Evolutionary conservation across 306 rosid species (phyloP).

Genomic region (Pterocarpus santalinus): DNA sequence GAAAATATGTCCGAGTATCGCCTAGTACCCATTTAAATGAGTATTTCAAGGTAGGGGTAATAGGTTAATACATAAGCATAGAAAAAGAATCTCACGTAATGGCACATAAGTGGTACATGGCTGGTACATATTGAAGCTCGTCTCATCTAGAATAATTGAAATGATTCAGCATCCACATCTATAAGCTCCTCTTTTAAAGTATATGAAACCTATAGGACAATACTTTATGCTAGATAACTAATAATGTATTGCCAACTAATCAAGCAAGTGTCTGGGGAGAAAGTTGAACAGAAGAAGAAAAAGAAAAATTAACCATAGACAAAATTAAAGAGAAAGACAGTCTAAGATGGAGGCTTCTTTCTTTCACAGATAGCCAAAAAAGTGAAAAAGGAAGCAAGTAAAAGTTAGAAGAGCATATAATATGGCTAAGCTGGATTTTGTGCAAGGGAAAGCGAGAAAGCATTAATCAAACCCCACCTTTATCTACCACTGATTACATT

Average conservation of each 20-base stretch:
- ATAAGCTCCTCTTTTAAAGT: not conserved
- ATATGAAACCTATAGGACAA: not conserved
- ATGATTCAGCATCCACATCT: conserved; percentile 16
- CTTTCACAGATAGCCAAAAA: conserved; percentile 53
- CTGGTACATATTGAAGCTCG: not conserved
- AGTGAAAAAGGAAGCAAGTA: conserved; percentile 41
- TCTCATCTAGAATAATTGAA: not conserved
- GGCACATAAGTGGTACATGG: not conserved
- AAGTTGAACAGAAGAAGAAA: conserved; percentile 36
- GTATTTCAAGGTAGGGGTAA: too few relatives aligned
- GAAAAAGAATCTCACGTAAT: not conserved
- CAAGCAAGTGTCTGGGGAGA: conserved; percentile 38
- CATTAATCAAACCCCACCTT: conserved; percentile 38
- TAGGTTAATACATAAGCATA: not conserved
- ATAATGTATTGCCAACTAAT: conserved; percentile 38
- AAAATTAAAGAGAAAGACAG: conserved; percentile 46
- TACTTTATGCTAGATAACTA: conserved; percentile 1
- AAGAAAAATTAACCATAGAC: conserved; percentile 1
- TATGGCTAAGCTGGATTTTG: conserved; percentile 45
- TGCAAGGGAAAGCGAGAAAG: conserved; percentile 47
- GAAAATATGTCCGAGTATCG: too few relatives aligned
- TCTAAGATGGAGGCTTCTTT: conserved; percentile 64
- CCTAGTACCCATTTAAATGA: too few relatives aligned
- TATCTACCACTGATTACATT: conserved; percentile 56
- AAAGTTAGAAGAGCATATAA: conserved; percentile 49